phyloP scores from a whole-genome alignment of 805 yeast species.

The Grigorovia transvaalensis region DNA sequence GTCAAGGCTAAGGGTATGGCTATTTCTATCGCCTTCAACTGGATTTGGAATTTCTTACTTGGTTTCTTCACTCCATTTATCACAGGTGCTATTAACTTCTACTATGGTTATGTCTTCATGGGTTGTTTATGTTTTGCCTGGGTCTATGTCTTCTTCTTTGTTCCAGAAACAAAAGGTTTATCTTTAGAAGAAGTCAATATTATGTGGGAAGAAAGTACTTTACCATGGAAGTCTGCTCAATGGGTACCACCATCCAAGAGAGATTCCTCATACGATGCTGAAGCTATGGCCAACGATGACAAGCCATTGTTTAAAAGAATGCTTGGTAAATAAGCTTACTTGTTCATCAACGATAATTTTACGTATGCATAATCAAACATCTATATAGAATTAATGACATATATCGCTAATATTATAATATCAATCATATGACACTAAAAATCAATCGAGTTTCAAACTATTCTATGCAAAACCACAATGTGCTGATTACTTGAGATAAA shows the following conservation, averaged over 20 bases:
- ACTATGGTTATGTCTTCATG: conserved; percentile 52
- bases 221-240: conserved; percentile 33
- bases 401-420: too few relatives aligned
- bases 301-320: conserved; percentile 12
- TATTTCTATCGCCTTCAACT: conserved; percentile 49
- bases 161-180: conserved; percentile 71
- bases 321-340: neutral
- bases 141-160: conserved; percentile 57
- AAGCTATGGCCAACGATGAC: conserved; percentile 11
- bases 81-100: conserved; percentile 51
- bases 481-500: too few relatives aligned
- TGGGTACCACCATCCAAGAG: conserved; percentile 42
- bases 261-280: conserved; percentile 13
- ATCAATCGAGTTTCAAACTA: too few relatives aligned
- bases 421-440: too few relatives aligned
- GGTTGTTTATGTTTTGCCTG: conserved; percentile 46
- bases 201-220: conserved; percentile 33
- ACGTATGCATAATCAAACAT: neutral
- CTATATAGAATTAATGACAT: too few relatives aligned
- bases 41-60: conserved; percentile 56
- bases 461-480: too few relatives aligned
- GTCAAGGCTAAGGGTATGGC: conserved; percentile 47
- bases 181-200: conserved; percentile 72
- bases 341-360: neutral
- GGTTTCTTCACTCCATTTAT: conserved; percentile 63